Evolutionary conservation across 139 green algal species (phyloP), one percentile per base, ranked within the genome.

Genomic region (Coccomyxa sp.): DNA sequence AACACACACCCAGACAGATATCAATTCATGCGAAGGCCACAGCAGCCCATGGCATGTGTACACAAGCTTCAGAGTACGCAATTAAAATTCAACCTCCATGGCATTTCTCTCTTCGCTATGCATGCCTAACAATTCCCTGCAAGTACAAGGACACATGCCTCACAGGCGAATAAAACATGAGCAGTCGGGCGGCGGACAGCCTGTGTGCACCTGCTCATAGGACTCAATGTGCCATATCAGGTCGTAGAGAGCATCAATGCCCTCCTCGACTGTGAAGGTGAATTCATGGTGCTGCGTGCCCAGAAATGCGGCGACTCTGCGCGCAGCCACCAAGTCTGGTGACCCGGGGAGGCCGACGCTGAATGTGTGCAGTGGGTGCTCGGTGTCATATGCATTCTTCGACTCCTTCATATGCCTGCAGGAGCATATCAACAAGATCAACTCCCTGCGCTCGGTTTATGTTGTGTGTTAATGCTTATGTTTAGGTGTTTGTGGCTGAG

Each of bases 211-310:
- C 89, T 93, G 89, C 80, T 98, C 95, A 84, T 94, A 98, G 38
- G 91, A 95, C 90, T 99, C 97, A 18, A 98, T 93, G 88, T 99
- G 94, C 80, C 92, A 97, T 81, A 99, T 96, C 76, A 99, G 92
- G 82, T 99, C 95, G 31, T 87, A 86, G 68, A 99, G 90, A 45
- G 95, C 95, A 86, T 99, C 97, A 30, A 98, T 93, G 84, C 95
- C 96, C 84, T 99, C 93, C 88, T 98, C 87, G 38, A 98, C 94
- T 14, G 96, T 99, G 90, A 99, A 99, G 77, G 93, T 92, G 88
- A 98, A 97, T 86, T 99, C 97, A 82, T 98, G 95, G 92, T 99
- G 97, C 68, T 94, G 84, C 0, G 97, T 99, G 58, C 94, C 95
- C 79, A 99, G 88, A 85, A 97, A 95, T 31, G 96, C 89, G 9